Evolutionary conservation across 1,284 basidiomycete genomes (phyloP).

Genomic region (Naganishia cerealis): DNA sequence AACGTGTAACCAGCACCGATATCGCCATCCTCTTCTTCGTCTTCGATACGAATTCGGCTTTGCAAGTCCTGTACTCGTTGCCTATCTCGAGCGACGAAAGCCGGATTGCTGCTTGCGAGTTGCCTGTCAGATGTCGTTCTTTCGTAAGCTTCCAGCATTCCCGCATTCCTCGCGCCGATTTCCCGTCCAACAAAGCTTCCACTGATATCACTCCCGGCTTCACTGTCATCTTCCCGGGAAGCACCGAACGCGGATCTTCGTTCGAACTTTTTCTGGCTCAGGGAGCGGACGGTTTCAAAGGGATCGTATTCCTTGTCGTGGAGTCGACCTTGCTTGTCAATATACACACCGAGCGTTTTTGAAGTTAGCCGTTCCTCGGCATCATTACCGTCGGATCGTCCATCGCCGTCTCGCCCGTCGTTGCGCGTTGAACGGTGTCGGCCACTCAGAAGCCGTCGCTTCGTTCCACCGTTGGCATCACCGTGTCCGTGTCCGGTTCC

Average conservation of each 20-base stretch:
- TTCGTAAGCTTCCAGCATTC: constrained; percentile 8
- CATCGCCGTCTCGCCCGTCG: constrained; percentile 9
- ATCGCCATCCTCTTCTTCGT: constrained; percentile 19
- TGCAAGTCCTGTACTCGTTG: constrained; percentile 8
- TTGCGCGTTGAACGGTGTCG: constrained; percentile 2
- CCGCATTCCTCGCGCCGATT: background rate
- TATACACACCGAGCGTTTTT: constrained; percentile 44
- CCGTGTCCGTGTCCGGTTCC: constrained; percentile 15
- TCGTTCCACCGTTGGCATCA: constrained; percentile 8
- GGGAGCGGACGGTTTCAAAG: constrained; percentile 48
- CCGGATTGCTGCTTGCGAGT: background rate
- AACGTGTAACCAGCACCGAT: background rate
- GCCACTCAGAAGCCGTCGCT: constrained; percentile 14
- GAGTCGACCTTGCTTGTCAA: constrained; percentile 48
- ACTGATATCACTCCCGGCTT: constrained; percentile 33
- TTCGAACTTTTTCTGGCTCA: constrained; percentile 46
- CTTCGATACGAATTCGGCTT: constrained; percentile 10
- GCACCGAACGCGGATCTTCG: constrained; percentile 49
- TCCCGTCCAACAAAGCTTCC: constrained; percentile 21
- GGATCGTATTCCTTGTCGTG: constrained; percentile 55
- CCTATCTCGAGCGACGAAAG: constrained; percentile 21
- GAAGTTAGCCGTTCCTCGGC: constrained; percentile 28
- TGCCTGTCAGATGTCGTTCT: constrained; percentile 1
- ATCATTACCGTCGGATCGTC: constrained; percentile 12
- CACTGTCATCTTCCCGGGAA: constrained; percentile 40